Percentiles rank a stretch among this genome's conserved stretches.
These are phyloP conservation scores for Boletus speciosus DNA, from an alignment of 768 basidiomycete genomes.

Conservation along the genomic window DNA sequence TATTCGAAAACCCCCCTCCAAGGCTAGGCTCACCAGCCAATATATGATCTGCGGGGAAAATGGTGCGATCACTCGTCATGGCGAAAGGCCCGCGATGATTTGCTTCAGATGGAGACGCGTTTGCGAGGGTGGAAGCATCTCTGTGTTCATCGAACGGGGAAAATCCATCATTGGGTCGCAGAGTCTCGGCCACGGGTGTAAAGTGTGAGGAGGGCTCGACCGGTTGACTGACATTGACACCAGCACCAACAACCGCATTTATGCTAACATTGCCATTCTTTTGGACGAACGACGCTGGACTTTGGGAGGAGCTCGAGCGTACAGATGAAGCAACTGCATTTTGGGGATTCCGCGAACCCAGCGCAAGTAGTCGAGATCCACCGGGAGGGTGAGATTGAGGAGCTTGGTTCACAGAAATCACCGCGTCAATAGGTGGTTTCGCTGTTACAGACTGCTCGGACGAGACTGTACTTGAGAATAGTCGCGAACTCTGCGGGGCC, in stretches of 20 bases:
- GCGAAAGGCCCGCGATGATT: slow-evolving; percentile 18
- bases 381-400: slow-evolving; percentile 38
- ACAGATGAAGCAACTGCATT: slow-evolving; percentile 13
- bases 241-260: slow-evolving; percentile 10
- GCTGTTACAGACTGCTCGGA: slow-evolving; percentile 17
- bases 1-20: slow-evolving; percentile 16
- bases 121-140: slow-evolving; percentile 5
- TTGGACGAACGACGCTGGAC: slow-evolving; percentile 20
- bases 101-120: slow-evolving; percentile 16
- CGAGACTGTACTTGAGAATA: slow-evolving; percentile 33
- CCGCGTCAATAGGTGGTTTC: slow-evolving; percentile 37
- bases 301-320: slow-evolving; percentile 23
- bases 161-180: slow-evolving; percentile 36
- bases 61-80: slow-evolving; percentile 19
- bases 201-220: slow-evolving; percentile 18
- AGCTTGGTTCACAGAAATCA: slow-evolving; percentile 34
- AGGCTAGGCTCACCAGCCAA: slow-evolving; percentile 13
- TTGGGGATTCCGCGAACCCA: slow-evolving; percentile 30
- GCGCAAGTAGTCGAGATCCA: slow-evolving; percentile 43
- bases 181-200: slow-evolving; percentile 7
- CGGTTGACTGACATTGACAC: slow-evolving; percentile 8
- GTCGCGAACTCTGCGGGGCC: slow-evolving; percentile 32
- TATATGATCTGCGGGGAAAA: slow-evolving; percentile 23
- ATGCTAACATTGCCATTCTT: slow-evolving; percentile 18
- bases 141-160: slow-evolving; percentile 54